These are phyloP conservation scores for Infundibulicybe gibba DNA, from an alignment of 768 basidiomycete genomes.

Conservation along the genomic window DNA sequence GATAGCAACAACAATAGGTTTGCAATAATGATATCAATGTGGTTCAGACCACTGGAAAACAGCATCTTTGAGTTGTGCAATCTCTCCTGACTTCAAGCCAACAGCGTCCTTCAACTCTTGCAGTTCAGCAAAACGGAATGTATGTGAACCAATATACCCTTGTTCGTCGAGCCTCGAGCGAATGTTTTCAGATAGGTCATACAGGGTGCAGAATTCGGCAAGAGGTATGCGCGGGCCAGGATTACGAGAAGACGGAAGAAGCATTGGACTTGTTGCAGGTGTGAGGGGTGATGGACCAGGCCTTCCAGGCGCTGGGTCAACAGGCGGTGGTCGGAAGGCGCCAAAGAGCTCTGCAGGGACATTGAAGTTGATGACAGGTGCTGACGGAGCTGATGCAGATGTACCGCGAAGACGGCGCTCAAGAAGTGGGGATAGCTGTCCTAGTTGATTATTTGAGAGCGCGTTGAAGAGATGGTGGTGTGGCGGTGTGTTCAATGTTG, in stretches of 20 bases:
- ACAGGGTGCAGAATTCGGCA: conserved; percentile 1
- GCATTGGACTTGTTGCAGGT: conserved; percentile 1
- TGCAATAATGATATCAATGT: no score
- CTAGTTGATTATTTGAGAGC: conserved; percentile 2
- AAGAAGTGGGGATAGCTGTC: conserved; percentile 12
- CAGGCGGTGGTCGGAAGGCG: no score
- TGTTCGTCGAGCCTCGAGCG: conserved; percentile 3
- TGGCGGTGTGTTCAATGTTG: conserved; percentile 9
- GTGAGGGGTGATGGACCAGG: not conserved
- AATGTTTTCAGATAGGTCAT: conserved; percentile 6
- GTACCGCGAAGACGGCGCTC: conserved; percentile 9
- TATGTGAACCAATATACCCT: conserved; percentile 8
- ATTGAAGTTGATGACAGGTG: conserved; percentile 2
- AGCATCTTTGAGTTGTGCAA: conserved; percentile 15
- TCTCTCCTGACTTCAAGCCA: conserved; percentile 14
- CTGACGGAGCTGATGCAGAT: not conserved
- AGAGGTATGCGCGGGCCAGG: conserved; percentile 1
- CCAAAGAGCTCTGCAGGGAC: not conserved
- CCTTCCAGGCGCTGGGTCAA: no score
- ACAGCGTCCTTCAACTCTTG: conserved; percentile 11
- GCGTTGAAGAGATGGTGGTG: conserved; percentile 11
- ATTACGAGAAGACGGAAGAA: not conserved
- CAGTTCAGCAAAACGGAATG: conserved; percentile 9
- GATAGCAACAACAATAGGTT: no score
- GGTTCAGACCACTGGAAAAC: conserved; percentile 7